These are phyloP conservation scores for Hypholoma sublateritium DNA, from an alignment of 768 basidiomycete genomes.

Conservation along the genomic window DNA sequence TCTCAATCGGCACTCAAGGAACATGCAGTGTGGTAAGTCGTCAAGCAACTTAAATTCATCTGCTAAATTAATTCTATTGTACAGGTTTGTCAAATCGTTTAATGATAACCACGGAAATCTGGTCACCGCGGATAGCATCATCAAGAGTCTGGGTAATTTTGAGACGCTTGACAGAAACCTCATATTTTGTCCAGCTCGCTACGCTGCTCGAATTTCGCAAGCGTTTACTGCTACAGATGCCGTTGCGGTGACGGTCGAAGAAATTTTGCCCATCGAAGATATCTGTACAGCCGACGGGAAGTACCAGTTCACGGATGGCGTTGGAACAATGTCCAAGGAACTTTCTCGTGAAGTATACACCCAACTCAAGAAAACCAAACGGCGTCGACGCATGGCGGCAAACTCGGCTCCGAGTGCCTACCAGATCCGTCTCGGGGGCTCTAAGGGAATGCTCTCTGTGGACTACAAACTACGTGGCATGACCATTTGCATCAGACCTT, in stretches of 20 bases:
- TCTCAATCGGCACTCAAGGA: constrained; percentile 75
- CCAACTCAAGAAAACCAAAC: constrained; percentile 36
- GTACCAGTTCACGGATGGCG: constrained; percentile 69
- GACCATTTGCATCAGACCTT: constrained; percentile 51
- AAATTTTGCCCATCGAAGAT: constrained; percentile 43
- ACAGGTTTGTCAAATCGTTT: constrained; percentile 67
- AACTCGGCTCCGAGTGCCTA: constrained; percentile 46
- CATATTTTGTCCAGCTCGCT: constrained; percentile 64
- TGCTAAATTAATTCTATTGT: background rate
- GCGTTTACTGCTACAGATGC: constrained; percentile 75
- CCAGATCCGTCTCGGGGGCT: constrained; percentile 63
- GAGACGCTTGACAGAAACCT: constrained; percentile 44
- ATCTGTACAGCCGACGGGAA: constrained; percentile 30
- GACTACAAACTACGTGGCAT: constrained; percentile 51
- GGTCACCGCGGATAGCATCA: constrained; percentile 49
- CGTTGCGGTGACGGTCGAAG: constrained; percentile 45
- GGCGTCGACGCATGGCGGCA: constrained; percentile 26
- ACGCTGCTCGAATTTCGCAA: constrained; percentile 70
- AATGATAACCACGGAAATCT: constrained; percentile 24
- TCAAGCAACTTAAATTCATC: background rate
- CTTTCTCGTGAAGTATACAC: constrained; percentile 52
- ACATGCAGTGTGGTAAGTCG: constrained; percentile 52
- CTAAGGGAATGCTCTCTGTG: constrained; percentile 64
- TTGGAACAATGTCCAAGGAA: constrained; percentile 60
- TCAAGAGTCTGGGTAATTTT: constrained; percentile 56